phyloP scores from a whole-genome alignment of 441 rosid genomes.

The Pelargonium citronellum region DNA sequence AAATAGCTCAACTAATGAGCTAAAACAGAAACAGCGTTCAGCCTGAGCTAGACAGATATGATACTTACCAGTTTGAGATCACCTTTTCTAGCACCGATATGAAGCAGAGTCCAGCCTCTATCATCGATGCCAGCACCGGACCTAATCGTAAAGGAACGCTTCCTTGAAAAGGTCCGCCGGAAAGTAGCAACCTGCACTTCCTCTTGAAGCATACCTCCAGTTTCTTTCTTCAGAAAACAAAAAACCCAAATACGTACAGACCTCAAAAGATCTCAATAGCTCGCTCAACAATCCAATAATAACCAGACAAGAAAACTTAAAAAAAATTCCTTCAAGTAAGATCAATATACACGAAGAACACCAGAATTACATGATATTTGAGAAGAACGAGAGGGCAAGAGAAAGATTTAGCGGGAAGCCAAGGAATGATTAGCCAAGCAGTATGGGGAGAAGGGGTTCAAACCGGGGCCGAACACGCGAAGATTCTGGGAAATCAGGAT shows the following conservation, averaged over 20 bases:
- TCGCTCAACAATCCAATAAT: slow-evolving; percentile 1
- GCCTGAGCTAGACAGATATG: background rate
- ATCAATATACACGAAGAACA: slow-evolving; percentile 3
- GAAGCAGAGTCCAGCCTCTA: slow-evolving; percentile 83
- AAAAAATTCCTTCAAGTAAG: background rate
- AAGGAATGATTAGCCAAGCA: slow-evolving; percentile 71
- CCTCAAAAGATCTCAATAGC: background rate
- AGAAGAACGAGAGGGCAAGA: background rate
- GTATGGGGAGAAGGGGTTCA: slow-evolving; percentile 80
- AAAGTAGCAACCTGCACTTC: slow-evolving; percentile 26
- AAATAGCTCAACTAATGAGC: too few species aligned
- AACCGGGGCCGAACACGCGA: slow-evolving; percentile 72
- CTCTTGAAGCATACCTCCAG: slow-evolving; percentile 40
- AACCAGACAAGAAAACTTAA: background rate
- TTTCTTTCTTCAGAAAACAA: slow-evolving; percentile 11
- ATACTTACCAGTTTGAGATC: slow-evolving; percentile 51
- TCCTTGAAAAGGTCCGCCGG: slow-evolving; percentile 49
- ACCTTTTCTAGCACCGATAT: slow-evolving; percentile 71
- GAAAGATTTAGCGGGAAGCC: slow-evolving; percentile 43
- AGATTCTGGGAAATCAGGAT: slow-evolving; percentile 41
- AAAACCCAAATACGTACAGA: background rate
- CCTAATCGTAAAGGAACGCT: slow-evolving; percentile 37
- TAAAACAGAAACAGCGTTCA: too few species aligned
- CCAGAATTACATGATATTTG: slow-evolving; percentile 27
- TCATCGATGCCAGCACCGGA: slow-evolving; percentile 54